Base-by-base conservation (phyloP, 208 protist genomes). In the Tritrichomonas foetus region DNA sequence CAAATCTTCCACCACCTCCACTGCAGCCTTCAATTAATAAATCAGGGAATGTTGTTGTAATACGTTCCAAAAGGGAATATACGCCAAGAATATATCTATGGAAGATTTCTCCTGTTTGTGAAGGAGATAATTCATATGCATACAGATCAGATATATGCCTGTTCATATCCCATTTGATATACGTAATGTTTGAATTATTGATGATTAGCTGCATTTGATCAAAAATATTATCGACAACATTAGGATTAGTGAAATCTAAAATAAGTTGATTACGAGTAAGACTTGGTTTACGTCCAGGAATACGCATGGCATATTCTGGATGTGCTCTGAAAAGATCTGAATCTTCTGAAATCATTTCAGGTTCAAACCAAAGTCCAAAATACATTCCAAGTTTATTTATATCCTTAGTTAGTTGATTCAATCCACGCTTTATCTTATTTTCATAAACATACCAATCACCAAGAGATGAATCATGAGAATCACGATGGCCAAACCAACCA, bases 111-210 rank as follows among this genome's bases (percentile, higher is more conserved):
- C 27, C 27, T 69, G 13, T 8, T 30, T 69, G 64, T n/a, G 13
- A 8, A 69, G 22, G 8, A n/a, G 22, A 33, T 30, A 69, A 69
- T 8, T 11, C n/a, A 30, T n/a, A 69, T n/a, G 22, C n/a, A 69
- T 8, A 16, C 8, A 69, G 27, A 69, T 16, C 27, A 11, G 64
- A n/a, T 16, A 69, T 16, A 33, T 69, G 64, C n/a, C 64, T 16
- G n/a, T 69, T 69, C 64, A 69, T 69, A 69, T 69, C 64, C 64
- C 64, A 69, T 69, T 69, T 69, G 3, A 69, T 69, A 69, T 69
- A 69, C 13, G 22, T n/a, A 33, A 69, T 69, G 25, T 69, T 69
- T 33, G 11, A 11, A 69, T 11, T n/a, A 16, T n/a, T 30, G 20
- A 69, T n/a, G 27, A 69, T 16, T 8, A n/a, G 13, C 8, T 8